phyloP scores from a whole-genome alignment of 2,329 filamentous ascomycete species.

The Fusarium buxicola region DNA sequence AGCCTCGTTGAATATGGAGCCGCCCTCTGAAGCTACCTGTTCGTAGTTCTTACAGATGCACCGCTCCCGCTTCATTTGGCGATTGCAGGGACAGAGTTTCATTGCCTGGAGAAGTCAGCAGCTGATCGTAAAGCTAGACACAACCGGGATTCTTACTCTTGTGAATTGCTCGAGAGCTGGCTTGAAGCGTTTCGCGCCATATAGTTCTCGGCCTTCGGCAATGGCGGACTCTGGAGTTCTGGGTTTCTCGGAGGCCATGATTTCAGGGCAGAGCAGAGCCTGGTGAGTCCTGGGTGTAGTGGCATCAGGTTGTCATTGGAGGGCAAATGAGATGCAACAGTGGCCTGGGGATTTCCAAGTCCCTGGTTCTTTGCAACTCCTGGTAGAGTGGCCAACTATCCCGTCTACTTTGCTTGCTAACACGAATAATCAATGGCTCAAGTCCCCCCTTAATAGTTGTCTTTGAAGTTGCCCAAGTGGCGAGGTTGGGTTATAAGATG shows the following conservation, averaged over 20 bases:
- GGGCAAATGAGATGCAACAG: neutral
- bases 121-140: neutral
- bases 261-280: neutral
- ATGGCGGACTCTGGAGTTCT: slow-evolving; percentile 47
- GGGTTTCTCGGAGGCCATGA: slow-evolving; percentile 28
- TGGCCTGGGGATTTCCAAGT: neutral
- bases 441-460: neutral
- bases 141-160: slow-evolving; percentile 39
- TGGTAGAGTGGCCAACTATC: neutral
- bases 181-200: slow-evolving; percentile 50
- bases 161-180: slow-evolving; percentile 54
- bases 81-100: slow-evolving; percentile 51
- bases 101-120: slow-evolving; percentile 49
- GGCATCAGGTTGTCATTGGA: neutral
- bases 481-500: slow-evolving; percentile 7
- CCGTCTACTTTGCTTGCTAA: slow-evolving; percentile 8
- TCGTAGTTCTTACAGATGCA: slow-evolving; percentile 57
- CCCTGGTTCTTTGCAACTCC: neutral
- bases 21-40: slow-evolving; percentile 47
- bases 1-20: slow-evolving; percentile 56
- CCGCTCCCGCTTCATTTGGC: slow-evolving; percentile 50
- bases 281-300: neutral
- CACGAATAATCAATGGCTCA: neutral
- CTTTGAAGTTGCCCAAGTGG: slow-evolving; percentile 7
- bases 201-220: slow-evolving; percentile 49